Evolutionary conservation across 2,329 filamentous ascomycete species (phyloP).

Genomic region (Chalara sp.): DNA sequence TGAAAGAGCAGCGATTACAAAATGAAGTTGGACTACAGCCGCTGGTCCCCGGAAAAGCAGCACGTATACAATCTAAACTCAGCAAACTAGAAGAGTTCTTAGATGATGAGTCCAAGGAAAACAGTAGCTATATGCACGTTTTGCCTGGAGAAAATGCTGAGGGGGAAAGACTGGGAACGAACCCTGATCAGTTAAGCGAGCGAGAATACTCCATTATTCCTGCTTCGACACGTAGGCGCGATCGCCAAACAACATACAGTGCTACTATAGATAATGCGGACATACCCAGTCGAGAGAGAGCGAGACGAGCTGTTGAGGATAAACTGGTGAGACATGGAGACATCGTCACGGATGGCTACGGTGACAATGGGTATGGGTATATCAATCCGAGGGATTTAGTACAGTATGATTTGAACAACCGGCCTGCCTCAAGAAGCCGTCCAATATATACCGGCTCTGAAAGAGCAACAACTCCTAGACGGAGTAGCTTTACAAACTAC

Average conservation of each 20-base stretch:
- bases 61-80: no score
- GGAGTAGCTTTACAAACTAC: constrained; percentile 22
- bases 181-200: constrained; percentile 46
- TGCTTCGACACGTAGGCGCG: constrained; percentile 50
- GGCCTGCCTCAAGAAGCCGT: constrained; percentile 29
- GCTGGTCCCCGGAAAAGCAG: no score
- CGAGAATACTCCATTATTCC: constrained; percentile 44
- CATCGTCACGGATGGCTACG: constrained; percentile 42
- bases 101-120: no score
- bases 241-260: constrained; percentile 37
- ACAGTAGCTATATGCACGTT: constrained; percentile 14
- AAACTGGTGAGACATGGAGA: constrained; percentile 29
- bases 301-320: constrained; percentile 14
- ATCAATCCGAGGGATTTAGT: constrained; percentile 56
- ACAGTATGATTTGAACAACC: constrained; percentile 52
- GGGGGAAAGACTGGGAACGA: constrained; percentile 43
- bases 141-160: constrained; percentile 24
- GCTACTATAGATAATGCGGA: constrained; percentile 46
- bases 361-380: constrained; percentile 55
- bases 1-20: no score
- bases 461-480: constrained; percentile 28
- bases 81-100: no score
- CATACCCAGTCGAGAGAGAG: constrained; percentile 15
- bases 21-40: no score
- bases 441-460: constrained; percentile 49